Evolutionary conservation across 2,329 filamentous ascomycete species (phyloP).

Genomic region (Fusarium udum): DNA sequence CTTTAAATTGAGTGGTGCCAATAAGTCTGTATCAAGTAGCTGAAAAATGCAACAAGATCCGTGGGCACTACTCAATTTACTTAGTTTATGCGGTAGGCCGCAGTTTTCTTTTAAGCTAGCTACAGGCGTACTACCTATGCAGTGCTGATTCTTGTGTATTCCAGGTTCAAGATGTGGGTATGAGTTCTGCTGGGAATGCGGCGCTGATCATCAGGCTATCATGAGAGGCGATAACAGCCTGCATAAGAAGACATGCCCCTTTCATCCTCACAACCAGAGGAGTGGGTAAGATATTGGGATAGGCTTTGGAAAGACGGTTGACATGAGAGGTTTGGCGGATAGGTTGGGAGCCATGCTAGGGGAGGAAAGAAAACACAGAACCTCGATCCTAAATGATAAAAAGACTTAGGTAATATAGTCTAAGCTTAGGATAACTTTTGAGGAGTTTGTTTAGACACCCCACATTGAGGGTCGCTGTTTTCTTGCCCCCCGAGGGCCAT

Average conservation of each 20-base stretch:
- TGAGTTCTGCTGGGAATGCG: constrained; percentile 52
- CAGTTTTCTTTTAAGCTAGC: not conserved
- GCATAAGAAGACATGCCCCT: constrained; percentile 45
- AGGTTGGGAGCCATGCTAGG: not conserved
- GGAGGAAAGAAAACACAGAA: too few relatives aligned
- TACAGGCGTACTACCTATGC: not conserved
- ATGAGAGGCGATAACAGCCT: constrained; percentile 46
- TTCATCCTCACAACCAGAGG: constrained; percentile 41
- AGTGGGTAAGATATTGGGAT: not conserved
- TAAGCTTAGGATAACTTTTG: too few relatives aligned
- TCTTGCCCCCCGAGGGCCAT: too few relatives aligned
- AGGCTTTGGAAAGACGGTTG: not conserved
- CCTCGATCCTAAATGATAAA: too few relatives aligned
- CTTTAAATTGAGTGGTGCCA: not conserved
- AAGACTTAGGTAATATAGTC: too few relatives aligned
- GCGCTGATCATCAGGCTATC: constrained; percentile 47
- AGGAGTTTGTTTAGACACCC: too few relatives aligned
- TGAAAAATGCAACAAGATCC: not conserved
- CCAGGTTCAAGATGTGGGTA: constrained; percentile 48
- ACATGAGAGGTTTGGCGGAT: not conserved
- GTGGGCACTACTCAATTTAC: not conserved
- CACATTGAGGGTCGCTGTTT: too few relatives aligned
- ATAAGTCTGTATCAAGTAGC: not conserved
- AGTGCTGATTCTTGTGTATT: constrained; percentile 24
- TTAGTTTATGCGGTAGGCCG: not conserved